Base-by-base conservation (phyloP, 306 rosid genomes). In the Castanea sativa region DNA sequence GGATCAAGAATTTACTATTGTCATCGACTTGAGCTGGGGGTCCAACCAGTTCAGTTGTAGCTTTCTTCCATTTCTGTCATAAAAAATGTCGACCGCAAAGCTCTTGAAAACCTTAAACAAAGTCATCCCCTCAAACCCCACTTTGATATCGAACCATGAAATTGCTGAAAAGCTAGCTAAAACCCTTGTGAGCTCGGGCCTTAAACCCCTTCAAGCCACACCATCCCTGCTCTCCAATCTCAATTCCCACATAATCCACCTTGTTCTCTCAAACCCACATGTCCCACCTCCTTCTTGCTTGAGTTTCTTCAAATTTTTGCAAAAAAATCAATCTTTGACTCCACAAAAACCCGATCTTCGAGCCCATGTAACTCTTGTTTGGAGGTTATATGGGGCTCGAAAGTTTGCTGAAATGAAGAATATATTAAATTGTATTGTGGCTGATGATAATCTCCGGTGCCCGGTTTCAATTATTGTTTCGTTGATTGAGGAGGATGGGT, bases 291-390 rank as follows among this genome's bases (percentile, higher is more conserved):
- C 32, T 30, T 79, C 83, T 3, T 83, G 89, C 77, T 75, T 91
- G 56, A 5, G 80, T 52, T 91, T 94, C 79, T 94, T 89, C 87
- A 85, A 86, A 61, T 86, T 82, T 74, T 90, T 94, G 52, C 73
- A 55, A 52, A 55, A 73, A 53, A 84, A 78, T 38, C 81, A 77
- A 5, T 81, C 87, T 19, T 55, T 59, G 15, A 23, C 0, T 69
- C 25, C 84, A 10, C 84, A 49, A 21, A 91, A 69, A 41, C 93
- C 87, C 55, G 91, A 92, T 83, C 92, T 91, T 32, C 89, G 72
- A 19, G 85, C 96, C 33, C 91, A 91, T 78, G 14, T 87, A 11
- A 82, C 82, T 67, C 92, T 89, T 51, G 25, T 88, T 21, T 72
- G 25, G 10, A 74, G 93, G 43, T 90, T 92, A 18, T 84, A 78